A percentile compares a stretch with the other conserved stretches of the same genome.
Conservation (phyloP, 805 yeast species). For the Lachancea quebecensis region DNA sequence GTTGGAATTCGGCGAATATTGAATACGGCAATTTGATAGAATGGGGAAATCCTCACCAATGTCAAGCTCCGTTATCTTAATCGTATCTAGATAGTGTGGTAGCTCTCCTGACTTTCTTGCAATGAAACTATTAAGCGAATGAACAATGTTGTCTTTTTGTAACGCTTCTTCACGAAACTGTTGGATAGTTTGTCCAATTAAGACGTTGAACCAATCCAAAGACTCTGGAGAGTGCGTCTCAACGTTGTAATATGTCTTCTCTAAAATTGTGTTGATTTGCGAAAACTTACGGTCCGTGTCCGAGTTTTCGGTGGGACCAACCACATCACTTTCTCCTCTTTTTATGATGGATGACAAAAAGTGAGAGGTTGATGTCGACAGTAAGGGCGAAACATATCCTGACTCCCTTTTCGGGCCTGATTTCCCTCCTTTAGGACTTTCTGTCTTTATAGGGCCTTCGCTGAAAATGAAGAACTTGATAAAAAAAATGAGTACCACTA, state of each 20-base stretch:
- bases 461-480: conserved; percentile 73
- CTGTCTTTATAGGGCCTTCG: conserved; percentile 39
- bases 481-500: conserved; percentile 54
- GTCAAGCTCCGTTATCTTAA: conserved; percentile 75
- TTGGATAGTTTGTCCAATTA: conserved; percentile 83
- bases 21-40: conserved; percentile 84
- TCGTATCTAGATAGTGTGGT: conserved; percentile 75
- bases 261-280: conserved; percentile 51
- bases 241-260: conserved; percentile 89
- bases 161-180: conserved; percentile 88
- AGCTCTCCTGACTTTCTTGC: conserved; percentile 41
- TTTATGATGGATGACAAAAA: conserved; percentile 24
- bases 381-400: conserved; percentile 11
- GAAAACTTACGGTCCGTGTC: conserved; percentile 17
- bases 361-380: conserved; percentile 8
- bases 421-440: conserved; percentile 28
- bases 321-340: conserved; percentile 26
- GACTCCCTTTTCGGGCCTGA: conserved; percentile 18
- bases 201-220: conserved; percentile 93
- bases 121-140: conserved; percentile 64
- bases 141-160: conserved; percentile 74
- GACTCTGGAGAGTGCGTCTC: conserved; percentile 83
- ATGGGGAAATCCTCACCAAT: conserved; percentile 95
- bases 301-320: conserved; percentile 18
- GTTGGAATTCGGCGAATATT: conserved; percentile 46